A percentile compares a stretch with the other conserved stretches of the same genome.
Conservation (phyloP, 768 basidiomycete species). For the Leccinum obscurum region DNA sequence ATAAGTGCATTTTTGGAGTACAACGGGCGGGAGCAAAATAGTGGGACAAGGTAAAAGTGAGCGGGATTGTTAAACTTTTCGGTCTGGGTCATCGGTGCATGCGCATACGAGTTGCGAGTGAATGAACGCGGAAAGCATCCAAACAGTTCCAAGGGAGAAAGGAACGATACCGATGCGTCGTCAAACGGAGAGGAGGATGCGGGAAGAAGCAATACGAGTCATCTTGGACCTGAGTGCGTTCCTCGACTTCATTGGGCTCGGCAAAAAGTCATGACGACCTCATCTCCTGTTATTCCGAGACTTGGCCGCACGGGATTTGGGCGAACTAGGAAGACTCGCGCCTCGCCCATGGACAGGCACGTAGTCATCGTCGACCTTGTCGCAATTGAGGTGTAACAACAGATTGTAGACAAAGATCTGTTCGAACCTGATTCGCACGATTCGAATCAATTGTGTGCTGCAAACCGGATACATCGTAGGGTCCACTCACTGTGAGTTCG, state of each 20-base stretch:
- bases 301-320: constrained; percentile 50
- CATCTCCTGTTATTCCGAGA: constrained; percentile 51
- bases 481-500: constrained; percentile 81
- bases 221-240: background rate
- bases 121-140: background rate
- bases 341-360: constrained; percentile 78
- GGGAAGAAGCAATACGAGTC: background rate
- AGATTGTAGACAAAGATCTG: constrained; percentile 87
- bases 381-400: constrained; percentile 74
- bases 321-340: constrained; percentile 50
- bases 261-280: background rate
- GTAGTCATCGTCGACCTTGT: constrained; percentile 75
- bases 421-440: constrained; percentile 62
- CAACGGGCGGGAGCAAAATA: constrained; percentile 9
- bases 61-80: background rate
- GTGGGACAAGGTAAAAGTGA: background rate
- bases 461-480: background rate
- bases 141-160: background rate
- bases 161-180: background rate
- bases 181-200: background rate
- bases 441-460: background rate
- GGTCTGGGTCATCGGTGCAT: background rate
- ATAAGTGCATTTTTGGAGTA: constrained; percentile 18
- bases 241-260: background rate
- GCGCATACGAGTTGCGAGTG: background rate